Evolutionary conservation across 1,139 yeast species (phyloP), one percentile per base, ranked within the genome.

Genomic region (Kurtzmaniella quercitrusa): DNA sequence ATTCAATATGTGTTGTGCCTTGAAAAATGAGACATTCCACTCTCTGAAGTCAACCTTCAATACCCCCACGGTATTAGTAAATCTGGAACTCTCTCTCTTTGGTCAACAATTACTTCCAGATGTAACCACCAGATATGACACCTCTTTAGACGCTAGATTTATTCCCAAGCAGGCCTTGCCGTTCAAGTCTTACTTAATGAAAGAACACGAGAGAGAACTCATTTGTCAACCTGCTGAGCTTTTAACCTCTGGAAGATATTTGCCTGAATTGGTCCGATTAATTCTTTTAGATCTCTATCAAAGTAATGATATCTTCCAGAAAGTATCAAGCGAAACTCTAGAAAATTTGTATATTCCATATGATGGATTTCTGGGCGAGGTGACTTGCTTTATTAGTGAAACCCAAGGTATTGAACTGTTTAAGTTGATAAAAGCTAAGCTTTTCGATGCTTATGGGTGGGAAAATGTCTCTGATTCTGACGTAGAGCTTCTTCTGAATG

Each of bases 171-270:
- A 49, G 16, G 59, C 55, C 43, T 50, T 56, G 44, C 51, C 49
- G 34, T 71, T 64, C 51, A 53, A 62, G 46, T 60, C 73, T 17
- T 71, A 60, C 54, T 62, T 69, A 70, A 48, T 53, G 7, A 48
- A 56, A 7, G 75, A 68, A 45, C 65, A 66, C 3, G 37, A 37
- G 3, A 53, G 59, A n/a, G 48, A 58, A 16, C 56, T 59, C 9
- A 62, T 76, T 34, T 73, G 75, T 53, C 84, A 79, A 55, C 85
- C 85, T 1, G 59, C 71, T 39, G 85, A 79, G 54, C 61, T 75
- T 46, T 62, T 77, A 66, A 70, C 80, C 34, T 66, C 79, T 41
- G 85, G 84, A 1, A 62, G 84, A 50, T 79, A 79, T 56, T 63
- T 79, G 43, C 78, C 81, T 10, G 85, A 79, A 53, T 57, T 78